A percentile compares a stretch with the other conserved stretches of the same genome.
Conservation (phyloP, 768 basidiomycete genomes). For the Boletus vinaceobasis region DNA sequence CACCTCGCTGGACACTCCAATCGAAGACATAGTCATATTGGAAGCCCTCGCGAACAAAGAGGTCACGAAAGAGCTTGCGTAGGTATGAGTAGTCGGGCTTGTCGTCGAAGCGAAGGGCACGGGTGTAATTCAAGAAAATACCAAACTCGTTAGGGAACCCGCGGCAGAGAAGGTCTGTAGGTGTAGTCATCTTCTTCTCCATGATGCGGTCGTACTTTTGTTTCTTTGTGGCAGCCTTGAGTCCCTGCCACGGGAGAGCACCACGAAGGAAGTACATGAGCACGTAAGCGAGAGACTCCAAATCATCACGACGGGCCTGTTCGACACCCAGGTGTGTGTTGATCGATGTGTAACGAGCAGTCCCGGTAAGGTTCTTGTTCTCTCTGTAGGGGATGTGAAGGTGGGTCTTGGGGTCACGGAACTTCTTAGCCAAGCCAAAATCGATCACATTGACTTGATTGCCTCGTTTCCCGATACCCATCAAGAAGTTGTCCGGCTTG, state of each 20-base stretch:
- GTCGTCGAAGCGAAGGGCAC: slow-evolving; percentile 98
- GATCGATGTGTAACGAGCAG: slow-evolving; percentile 98
- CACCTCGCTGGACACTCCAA: slow-evolving; percentile 86
- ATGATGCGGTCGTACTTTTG: slow-evolving; percentile 99
- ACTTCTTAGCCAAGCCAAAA: slow-evolving; percentile 99
- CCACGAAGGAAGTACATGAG: slow-evolving; percentile 99
- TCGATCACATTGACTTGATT: slow-evolving; percentile 99
- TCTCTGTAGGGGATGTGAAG: slow-evolving; percentile 99
- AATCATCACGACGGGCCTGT: slow-evolving; percentile 95
- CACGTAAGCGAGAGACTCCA: slow-evolving; percentile 97
- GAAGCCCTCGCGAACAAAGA: slow-evolving; percentile 95
- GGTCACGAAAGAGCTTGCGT: slow-evolving; percentile 97
- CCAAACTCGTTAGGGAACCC: slow-evolving; percentile 99
- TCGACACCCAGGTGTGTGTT: slow-evolving; percentile 99
- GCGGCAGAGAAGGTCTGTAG: slow-evolving; percentile 94
- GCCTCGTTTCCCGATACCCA: slow-evolving; percentile 99
- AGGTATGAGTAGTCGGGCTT: slow-evolving; percentile 99
- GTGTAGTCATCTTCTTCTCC: slow-evolving; percentile 99
- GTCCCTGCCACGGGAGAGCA: slow-evolving; percentile 96
- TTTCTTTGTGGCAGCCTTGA: slow-evolving; percentile 99
- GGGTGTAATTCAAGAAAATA: slow-evolving; percentile 98
- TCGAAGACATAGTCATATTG: slow-evolving; percentile 99
- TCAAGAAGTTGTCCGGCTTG: slow-evolving; percentile 99
- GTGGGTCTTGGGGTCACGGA: slow-evolving; percentile 99
- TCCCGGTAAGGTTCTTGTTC: slow-evolving; percentile 99